Evolutionary conservation across 1,284 basidiomycete genomes (phyloP).

Genomic region (Entoloma clypeatum): DNA sequence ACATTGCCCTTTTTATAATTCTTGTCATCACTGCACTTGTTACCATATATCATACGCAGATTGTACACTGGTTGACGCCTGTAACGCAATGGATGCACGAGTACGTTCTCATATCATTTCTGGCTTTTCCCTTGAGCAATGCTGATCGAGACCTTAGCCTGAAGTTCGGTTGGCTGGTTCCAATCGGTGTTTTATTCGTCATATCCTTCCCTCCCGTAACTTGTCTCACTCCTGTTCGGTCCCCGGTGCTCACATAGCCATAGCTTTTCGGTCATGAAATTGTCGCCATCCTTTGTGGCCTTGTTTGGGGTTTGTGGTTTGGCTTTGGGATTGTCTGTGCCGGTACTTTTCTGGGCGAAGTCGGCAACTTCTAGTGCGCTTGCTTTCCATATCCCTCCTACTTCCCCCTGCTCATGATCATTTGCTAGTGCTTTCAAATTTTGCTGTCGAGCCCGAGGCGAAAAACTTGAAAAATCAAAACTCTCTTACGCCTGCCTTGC

Average conservation of each 20-base stretch:
- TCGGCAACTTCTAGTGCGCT: slow-evolving; percentile 68
- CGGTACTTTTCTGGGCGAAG: slow-evolving; percentile 65
- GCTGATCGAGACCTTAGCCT: slow-evolving; percentile 27
- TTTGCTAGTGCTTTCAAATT: slow-evolving; percentile 57
- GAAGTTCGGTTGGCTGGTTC: slow-evolving; percentile 72
- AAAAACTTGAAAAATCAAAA: slow-evolving; percentile 69
- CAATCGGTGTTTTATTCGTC: slow-evolving; percentile 75
- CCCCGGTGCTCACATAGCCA: slow-evolving; percentile 2
- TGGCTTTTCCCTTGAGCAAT: slow-evolving; percentile 8
- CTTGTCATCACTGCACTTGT: slow-evolving; percentile 53
- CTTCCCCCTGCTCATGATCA: not conserved
- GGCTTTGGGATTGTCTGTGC: slow-evolving; percentile 66
- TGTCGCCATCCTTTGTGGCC: slow-evolving; percentile 68
- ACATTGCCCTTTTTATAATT: slow-evolving; percentile 37
- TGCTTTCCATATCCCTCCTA: not conserved
- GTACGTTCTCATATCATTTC: slow-evolving; percentile 34
- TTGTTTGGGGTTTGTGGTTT: slow-evolving; percentile 71
- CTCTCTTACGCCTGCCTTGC: slow-evolving; percentile 77
- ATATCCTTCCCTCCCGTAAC: slow-evolving; percentile 74
- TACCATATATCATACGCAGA: slow-evolving; percentile 59
- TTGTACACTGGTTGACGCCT: slow-evolving; percentile 64
- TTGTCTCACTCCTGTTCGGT: not conserved
- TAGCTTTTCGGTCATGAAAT: slow-evolving; percentile 78
- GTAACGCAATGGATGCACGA: slow-evolving; percentile 59
- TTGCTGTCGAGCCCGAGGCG: slow-evolving; percentile 58